Base-by-base conservation (phyloP, 306 rosid species). In the Vigna hirtella region DNA sequence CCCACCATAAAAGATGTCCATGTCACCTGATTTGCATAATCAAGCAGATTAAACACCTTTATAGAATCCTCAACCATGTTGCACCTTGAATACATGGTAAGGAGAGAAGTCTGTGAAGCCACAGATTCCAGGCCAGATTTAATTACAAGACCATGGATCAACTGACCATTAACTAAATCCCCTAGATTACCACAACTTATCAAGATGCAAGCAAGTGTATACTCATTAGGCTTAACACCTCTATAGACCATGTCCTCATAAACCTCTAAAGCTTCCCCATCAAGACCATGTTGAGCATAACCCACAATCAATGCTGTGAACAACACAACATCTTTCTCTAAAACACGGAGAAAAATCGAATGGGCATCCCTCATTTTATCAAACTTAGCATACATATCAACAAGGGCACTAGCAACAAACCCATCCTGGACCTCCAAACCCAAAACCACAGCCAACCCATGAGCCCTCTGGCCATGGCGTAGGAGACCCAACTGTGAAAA, bases 1-100 rank as follows among this genome's bases (percentile, higher is more conserved):
- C 89, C 96, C 13, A 81, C 89, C 24, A 91, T 64, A 73, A 91
- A 85, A 67, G 96, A 91, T 58, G 96, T 87, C 96, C 96, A 91
- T 9, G 91, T 91, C 74, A 89, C 91, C 66, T 84, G 88, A 57
- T 84, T 91, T 58, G 93, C 91, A 80, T 78, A 53, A 74, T 70
- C 68, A 82, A 91, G 58, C 49, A 66, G 72, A 73, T 79, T 72
- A 73, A 91, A 91, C 28, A 91, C 87, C 80, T 70, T 76, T 16
- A 91, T 71, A 50, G 90, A 87, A 78, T 91, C 93, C 72, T 86
- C 85, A 67, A 89, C 80, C 84, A 84, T 77, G 64, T 79, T 70
- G 76, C 91, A 89, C 68, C 87, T 87, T 56, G 88, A 80, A 84
- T 91, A 87, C 96, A 91, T 85, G 7, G 96, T 89, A 57, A 89